Base-by-base conservation (phyloP, 495 filamentous ascomycete species). In the Tuber borchii region DNA sequence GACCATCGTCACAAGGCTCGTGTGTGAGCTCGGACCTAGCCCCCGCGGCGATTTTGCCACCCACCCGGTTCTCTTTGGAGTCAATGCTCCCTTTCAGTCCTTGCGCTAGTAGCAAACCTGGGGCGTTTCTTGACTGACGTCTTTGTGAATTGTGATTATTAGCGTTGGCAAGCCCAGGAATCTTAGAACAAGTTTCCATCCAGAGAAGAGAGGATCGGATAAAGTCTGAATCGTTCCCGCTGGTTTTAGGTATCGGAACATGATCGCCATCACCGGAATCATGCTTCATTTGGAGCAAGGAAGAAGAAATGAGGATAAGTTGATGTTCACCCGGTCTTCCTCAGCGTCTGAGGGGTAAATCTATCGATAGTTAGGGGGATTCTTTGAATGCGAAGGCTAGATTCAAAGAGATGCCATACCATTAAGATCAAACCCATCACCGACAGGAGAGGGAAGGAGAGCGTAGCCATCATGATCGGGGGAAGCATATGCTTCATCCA, bases 381-480 rank as follows among this genome's bases (percentile, higher is more conserved):
- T 31, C 6, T 20, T 9, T 16, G 42, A 19, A 26, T 31, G 42
- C 16, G 10, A 16, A 65, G 14, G 45, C 10, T 68, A 37, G 37
- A 22, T 40, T 31, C n/a, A 40, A 22, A 31, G 43, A 56, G 70
- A 31, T 40, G 26, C 56, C 73, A 37, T 79, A 82, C 81, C 70
- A 42, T 77, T 82, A 5, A 82, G 70, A 46, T 82, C 78, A 61
- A 82, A 82, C 37, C 79, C 79, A 20, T 73, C 82, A 44, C 79
- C 80, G 6, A 74, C 81, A 46, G 81, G 80, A 37, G 81, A 82
- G 14, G 81, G 81, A 34, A 82, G 81, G 9, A 80, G 77, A 51
- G 73, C 81, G 70, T 82, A 80, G 31, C 81, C 80, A 46, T 82
- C 81, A 77, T 80, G 80, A 56, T 82, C 80, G 48, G 81, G 81